These are phyloP conservation scores for Starmerella geochares DNA, from an alignment of 805 yeast genomes.

Conservation along the genomic window DNA sequence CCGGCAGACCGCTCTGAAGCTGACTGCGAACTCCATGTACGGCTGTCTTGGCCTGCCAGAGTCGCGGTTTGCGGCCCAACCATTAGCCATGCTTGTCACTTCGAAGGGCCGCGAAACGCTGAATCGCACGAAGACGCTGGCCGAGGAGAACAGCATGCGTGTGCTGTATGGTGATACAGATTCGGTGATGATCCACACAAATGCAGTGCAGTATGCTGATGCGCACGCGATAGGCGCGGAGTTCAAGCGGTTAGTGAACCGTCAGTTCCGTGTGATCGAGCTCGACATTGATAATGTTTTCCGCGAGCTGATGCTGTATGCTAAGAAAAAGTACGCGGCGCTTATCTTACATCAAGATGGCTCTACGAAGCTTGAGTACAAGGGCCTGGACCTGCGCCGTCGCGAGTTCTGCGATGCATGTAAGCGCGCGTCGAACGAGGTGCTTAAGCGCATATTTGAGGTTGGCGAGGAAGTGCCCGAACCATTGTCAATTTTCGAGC, in stretches of 20 bases:
- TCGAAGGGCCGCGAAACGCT: slow-evolving; percentile 91
- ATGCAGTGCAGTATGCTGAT: slow-evolving; percentile 53
- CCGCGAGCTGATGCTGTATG: slow-evolving; percentile 69
- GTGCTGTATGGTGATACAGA: slow-evolving; percentile 98
- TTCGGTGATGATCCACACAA: slow-evolving; percentile 96
- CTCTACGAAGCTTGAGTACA: slow-evolving; percentile 66
- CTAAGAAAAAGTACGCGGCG: slow-evolving; percentile 98
- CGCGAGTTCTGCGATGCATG: slow-evolving; percentile 93
- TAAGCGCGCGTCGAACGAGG: slow-evolving; percentile 71
- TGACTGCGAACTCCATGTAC: slow-evolving; percentile 99
- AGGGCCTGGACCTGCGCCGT: slow-evolving; percentile 93
- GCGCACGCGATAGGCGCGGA: slow-evolving; percentile 76
- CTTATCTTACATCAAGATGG: slow-evolving; percentile 44
- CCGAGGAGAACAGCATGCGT: slow-evolving; percentile 69
- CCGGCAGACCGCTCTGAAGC: slow-evolving; percentile 87
- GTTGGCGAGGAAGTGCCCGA: slow-evolving; percentile 49
- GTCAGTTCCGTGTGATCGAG: slow-evolving; percentile 74
- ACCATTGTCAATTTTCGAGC: slow-evolving; percentile 14
- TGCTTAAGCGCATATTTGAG: slow-evolving; percentile 38
- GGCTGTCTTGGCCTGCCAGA: slow-evolving; percentile 92
- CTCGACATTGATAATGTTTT: slow-evolving; percentile 93
- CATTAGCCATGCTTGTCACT: slow-evolving; percentile 90
- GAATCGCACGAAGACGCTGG: slow-evolving; percentile 84
- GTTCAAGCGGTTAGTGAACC: slow-evolving; percentile 78
- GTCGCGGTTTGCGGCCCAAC: slow-evolving; percentile 90